phyloP scores from a whole-genome alignment of 805 yeast species.

The Candida xyloterini region DNA sequence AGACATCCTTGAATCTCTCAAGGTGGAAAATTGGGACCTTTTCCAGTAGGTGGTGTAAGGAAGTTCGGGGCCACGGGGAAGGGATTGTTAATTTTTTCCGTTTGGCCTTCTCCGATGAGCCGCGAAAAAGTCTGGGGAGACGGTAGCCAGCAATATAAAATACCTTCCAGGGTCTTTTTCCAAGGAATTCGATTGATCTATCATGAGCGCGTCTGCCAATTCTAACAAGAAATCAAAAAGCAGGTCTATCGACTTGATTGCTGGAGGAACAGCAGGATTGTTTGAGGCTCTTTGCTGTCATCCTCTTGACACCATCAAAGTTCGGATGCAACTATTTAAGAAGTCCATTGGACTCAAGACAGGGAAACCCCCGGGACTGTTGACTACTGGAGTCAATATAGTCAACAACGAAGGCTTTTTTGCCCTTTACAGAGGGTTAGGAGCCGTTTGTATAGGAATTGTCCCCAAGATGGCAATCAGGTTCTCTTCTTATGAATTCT shows the following conservation, averaged over 20 bases:
- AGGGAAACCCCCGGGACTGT: constrained; percentile 77
- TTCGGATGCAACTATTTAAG: constrained; percentile 89
- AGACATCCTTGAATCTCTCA: constrained; percentile 28
- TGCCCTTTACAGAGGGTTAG: constrained; percentile 91
- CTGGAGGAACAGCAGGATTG: constrained; percentile 97
- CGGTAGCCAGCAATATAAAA: constrained; percentile 11
- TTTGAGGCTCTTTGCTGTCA: constrained; percentile 98
- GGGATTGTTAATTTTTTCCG: constrained; percentile 8
- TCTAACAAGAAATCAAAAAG: constrained; percentile 31
- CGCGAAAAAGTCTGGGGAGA: constrained; percentile 14
- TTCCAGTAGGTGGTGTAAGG: constrained; percentile 28
- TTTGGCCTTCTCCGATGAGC: constrained; percentile 22
- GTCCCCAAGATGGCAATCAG: constrained; percentile 98
- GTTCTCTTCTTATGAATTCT: constrained; percentile 90
- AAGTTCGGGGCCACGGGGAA: neutral
- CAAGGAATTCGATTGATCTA: neutral
- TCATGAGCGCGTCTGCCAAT: constrained; percentile 23
- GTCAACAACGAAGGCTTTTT: constrained; percentile 76
- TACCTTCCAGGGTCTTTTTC: neutral
- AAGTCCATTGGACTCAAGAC: constrained; percentile 50
- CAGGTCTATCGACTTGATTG: constrained; percentile 65
- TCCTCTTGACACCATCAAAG: constrained; percentile 97
- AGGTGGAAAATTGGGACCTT: constrained; percentile 46
- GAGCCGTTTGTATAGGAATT: constrained; percentile 95
- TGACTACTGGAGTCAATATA: constrained; percentile 76